phyloP scores from a whole-genome alignment of 768 basidiomycete species.

The Chalciporus piperatus region DNA sequence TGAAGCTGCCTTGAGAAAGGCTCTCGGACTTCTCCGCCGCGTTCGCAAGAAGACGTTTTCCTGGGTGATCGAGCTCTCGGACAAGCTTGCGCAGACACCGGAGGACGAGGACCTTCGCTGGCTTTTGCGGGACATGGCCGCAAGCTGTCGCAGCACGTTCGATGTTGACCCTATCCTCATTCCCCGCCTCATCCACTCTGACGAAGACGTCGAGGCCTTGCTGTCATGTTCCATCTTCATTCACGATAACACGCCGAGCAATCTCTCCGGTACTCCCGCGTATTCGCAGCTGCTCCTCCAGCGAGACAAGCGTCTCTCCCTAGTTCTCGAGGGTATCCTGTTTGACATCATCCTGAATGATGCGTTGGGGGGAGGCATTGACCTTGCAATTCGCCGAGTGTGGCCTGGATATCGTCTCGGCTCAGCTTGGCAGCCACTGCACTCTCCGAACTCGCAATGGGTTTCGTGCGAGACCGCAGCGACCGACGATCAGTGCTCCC shows the following conservation, averaged over 20 bases:
- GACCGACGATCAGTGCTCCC: slow-evolving; percentile 11
- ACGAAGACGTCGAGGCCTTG: slow-evolving; percentile 23
- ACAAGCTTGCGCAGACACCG: slow-evolving; percentile 14
- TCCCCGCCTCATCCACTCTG: slow-evolving; percentile 13
- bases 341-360: slow-evolving; percentile 1
- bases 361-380: slow-evolving; percentile 8
- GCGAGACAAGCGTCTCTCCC: slow-evolving; percentile 31
- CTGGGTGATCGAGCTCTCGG: slow-evolving; percentile 38
- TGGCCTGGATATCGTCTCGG: slow-evolving; percentile 26
- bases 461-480: slow-evolving; percentile 16
- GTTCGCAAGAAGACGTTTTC: slow-evolving; percentile 31
- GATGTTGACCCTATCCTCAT: slow-evolving; percentile 20
- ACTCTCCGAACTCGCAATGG: slow-evolving; percentile 21
- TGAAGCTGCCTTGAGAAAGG: slow-evolving; percentile 11
- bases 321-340: slow-evolving; percentile 18
- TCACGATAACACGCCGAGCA: slow-evolving; percentile 23
- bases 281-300: slow-evolving; percentile 21
- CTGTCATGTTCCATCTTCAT: slow-evolving; percentile 26
- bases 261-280: slow-evolving; percentile 1
- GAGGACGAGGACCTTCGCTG: slow-evolving; percentile 16
- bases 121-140: slow-evolving; percentile 36
- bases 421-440: slow-evolving; percentile 18
- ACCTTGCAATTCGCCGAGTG: slow-evolving; percentile 17
- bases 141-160: slow-evolving; percentile 37
- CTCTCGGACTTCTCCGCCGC: slow-evolving; percentile 28